Evolutionary conservation across 805 yeast species (phyloP), one percentile per base, ranked within the genome.

Genomic region (Cyberlindnera suaveolens): DNA sequence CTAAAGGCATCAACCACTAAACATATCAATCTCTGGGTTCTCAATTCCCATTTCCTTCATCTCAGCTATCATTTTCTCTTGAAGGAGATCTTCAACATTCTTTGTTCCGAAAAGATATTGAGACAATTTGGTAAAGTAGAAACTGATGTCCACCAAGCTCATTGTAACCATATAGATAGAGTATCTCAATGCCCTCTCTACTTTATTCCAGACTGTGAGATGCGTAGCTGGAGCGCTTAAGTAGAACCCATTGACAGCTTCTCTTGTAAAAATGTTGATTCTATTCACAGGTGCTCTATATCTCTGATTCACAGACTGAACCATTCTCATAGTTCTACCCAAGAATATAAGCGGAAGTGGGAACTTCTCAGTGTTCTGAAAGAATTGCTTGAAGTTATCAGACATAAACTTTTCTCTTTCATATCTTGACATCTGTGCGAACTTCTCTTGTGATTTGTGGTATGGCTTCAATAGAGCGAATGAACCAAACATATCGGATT

Each of bases 211-310:
- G 6, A 35, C 10, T 1, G 41, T 30, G 5, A 27, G 20, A 19
- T 16, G 13, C 17, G 31, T 19, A 15, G 34, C 40, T 5, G 55
- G 50, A 9, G 50, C 41, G 31, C 48, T 52, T 15, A 58, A 31
- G 30, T 56, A 58, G 31, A 26, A 56, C 3, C 61, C 61, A n/a
- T 43, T 51, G 13, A 58, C 54, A 0, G 87, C 86, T 52, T 77
- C 79, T 14, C 66, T 61, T 0, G 85, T 85, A 42, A 85, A 66
- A 26, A 81, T 56, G 45, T 78, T 80, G 50, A 85, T 63, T 44
- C 93, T 68, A 58, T 85, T 85, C n/a, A 83, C 82, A 0, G 90
- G 91, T 14, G 87, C 75, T 4, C 82, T 86, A 57, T 75, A 76
- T 31, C 65, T 65, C 50, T 77, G 78, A 58, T 85, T 85, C 49